These are phyloP conservation scores for Iberis pinnata DNA, from an alignment of 345 rosid species.

Conservation along the genomic window DNA sequence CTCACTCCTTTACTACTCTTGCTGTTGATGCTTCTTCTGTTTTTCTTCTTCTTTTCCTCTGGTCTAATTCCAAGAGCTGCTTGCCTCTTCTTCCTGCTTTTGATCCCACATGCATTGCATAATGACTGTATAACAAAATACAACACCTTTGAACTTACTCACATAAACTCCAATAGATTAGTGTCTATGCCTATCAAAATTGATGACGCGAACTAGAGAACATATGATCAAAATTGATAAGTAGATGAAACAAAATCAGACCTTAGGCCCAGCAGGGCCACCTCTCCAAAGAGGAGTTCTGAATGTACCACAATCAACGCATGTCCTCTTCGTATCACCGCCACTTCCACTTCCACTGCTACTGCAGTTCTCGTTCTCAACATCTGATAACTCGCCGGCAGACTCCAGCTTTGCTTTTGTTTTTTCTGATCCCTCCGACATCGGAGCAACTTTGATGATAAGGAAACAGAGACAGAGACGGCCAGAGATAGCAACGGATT, in stretches of 20 bases:
- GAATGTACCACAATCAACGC: conserved; percentile 86
- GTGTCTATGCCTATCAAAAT: too few species aligned
- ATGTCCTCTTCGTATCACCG: conserved; percentile 49
- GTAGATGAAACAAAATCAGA: too few species aligned
- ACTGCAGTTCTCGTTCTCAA: conserved; percentile 33
- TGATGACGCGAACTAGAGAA: too few species aligned
- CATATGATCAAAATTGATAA: too few species aligned
- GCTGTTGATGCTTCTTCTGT: conserved; percentile 21
- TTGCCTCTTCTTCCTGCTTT: conserved; percentile 88
- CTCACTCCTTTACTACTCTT: conserved; percentile 9
- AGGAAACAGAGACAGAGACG: conserved; percentile 13
- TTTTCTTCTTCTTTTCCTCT: conserved; percentile 41
- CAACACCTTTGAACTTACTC: background rate
- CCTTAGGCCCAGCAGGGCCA: conserved; percentile 98
- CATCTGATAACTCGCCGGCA: conserved; percentile 30
- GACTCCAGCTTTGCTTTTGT: conserved; percentile 22
- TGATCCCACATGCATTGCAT: conserved; percentile 97
- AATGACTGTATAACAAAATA: conserved; percentile 46
- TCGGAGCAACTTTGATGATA: conserved; percentile 17
- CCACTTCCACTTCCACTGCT: conserved; percentile 24
- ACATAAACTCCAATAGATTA: background rate
- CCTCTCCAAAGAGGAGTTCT: conserved; percentile 97
- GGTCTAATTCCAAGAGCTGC: conserved; percentile 45
- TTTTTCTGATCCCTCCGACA: conserved; percentile 38
- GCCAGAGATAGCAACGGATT: conserved; percentile 8